These are phyloP conservation scores for Leptographium lundbergii DNA, from an alignment of 2,329 filamentous ascomycete genomes.

Conservation along the genomic window DNA sequence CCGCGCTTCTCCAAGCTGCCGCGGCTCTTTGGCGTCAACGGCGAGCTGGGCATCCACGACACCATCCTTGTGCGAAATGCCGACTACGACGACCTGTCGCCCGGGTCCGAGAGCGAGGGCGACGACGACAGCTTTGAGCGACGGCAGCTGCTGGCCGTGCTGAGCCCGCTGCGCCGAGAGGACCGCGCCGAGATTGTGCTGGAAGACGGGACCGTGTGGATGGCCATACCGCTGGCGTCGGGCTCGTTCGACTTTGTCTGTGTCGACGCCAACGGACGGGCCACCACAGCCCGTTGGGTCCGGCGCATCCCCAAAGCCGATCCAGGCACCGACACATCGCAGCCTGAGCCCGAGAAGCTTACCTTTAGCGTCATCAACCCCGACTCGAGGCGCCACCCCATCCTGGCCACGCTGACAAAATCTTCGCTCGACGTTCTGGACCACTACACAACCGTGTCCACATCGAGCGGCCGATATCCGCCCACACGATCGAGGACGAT, in stretches of 20 bases:
- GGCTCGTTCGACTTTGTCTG: slow-evolving; percentile 56
- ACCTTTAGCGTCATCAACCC: slow-evolving; percentile 69
- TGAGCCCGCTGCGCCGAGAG: slow-evolving; percentile 47
- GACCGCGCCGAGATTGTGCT: slow-evolving; percentile 54
- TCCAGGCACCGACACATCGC: slow-evolving; percentile 6
- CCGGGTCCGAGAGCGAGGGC: slow-evolving; percentile 26
- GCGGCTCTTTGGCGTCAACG: slow-evolving; percentile 49
- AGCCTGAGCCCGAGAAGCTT: slow-evolving; percentile 39
- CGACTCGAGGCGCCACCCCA: slow-evolving; percentile 55
- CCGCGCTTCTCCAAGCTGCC: slow-evolving; percentile 48
- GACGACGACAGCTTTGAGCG: slow-evolving; percentile 29
- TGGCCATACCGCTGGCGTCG: slow-evolving; percentile 35
- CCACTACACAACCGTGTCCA: slow-evolving; percentile 46
- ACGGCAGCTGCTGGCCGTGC: slow-evolving; percentile 50
- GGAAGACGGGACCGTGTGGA: slow-evolving; percentile 48
- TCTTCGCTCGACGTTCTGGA: slow-evolving; percentile 57
- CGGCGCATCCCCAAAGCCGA: slow-evolving; percentile 23
- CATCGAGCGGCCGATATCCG: slow-evolving; percentile 32
- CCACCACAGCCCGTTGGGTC: slow-evolving; percentile 57
- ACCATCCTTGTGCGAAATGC: slow-evolving; percentile 60
- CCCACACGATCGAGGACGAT: slow-evolving; percentile 23
- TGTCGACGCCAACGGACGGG: slow-evolving; percentile 43
- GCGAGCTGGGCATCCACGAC: slow-evolving; percentile 53
- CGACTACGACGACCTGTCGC: slow-evolving; percentile 37
- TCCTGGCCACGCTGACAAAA: slow-evolving; percentile 56